Percentiles rank a stretch among this genome's conserved stretches.
Evolutionary conservation across 495 filamentous ascomycete genomes (phyloP).

Genomic region (Annulohypoxylon nitens): DNA sequence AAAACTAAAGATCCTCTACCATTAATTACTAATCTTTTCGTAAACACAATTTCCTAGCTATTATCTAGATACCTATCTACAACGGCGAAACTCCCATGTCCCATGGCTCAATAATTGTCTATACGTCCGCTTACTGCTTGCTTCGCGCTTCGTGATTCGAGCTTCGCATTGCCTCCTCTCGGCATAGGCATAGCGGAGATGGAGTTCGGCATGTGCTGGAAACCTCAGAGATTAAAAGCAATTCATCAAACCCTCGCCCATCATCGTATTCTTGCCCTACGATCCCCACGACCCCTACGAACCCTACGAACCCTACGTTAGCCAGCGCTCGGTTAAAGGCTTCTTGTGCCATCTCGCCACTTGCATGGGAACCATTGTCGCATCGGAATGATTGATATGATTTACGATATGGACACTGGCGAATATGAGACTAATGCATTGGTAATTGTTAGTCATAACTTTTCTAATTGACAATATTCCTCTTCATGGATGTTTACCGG

Average conservation of each 20-base stretch:
- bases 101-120: constrained; percentile 37
- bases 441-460: constrained; percentile 57
- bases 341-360: constrained; percentile 19
- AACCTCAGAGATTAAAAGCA: constrained; percentile 48
- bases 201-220: constrained; percentile 52
- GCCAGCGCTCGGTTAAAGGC: constrained; percentile 22
- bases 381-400: constrained; percentile 48
- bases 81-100: constrained; percentile 14
- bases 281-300: background rate
- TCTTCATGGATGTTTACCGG: background rate
- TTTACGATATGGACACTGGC: constrained; percentile 65
- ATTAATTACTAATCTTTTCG: background rate
- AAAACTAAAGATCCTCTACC: background rate
- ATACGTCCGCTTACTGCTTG: constrained; percentile 5
- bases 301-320: constrained; percentile 16
- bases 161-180: constrained; percentile 33
- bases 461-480: background rate
- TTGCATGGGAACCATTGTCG: constrained; percentile 32
- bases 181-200: constrained; percentile 45
- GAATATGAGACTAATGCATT: constrained; percentile 68
- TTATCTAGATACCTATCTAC: background rate
- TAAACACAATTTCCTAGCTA: background rate
- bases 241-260: constrained; percentile 16
- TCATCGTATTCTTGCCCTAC: constrained; percentile 9
- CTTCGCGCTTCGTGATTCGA: constrained; percentile 23